Evolutionary conservation across 306 rosid genomes (phyloP).

Genomic region (Cyamopsis tetragonoloba): DNA sequence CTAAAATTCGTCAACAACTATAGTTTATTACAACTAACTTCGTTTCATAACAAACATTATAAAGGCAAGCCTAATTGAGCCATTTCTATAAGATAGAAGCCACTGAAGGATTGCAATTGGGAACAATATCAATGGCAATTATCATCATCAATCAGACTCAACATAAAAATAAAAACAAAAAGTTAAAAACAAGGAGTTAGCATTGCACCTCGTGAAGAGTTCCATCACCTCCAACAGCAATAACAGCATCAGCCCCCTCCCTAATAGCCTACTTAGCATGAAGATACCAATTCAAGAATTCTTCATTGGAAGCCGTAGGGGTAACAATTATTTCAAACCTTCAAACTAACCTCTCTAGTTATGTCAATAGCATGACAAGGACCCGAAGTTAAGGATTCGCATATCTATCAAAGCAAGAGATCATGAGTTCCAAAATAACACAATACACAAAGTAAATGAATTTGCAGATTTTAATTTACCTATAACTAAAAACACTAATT

Average conservation of each 20-base stretch:
- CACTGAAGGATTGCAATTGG: neutral
- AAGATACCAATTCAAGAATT: slow-evolving; percentile 8
- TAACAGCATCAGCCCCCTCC: slow-evolving; percentile 89
- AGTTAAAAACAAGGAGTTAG: neutral
- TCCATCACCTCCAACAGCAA: slow-evolving; percentile 98
- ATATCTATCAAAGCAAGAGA: slow-evolving; percentile 50
- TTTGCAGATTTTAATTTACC: neutral
- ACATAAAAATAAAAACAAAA: neutral
- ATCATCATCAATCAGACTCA: neutral
- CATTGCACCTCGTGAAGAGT: slow-evolving; percentile 91
- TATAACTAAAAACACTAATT: neutral
- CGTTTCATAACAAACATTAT: neutral
- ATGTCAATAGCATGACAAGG: slow-evolving; percentile 95
- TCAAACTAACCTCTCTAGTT: slow-evolving; percentile 73
- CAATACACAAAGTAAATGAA: slow-evolving; percentile 9
- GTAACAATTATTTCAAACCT: slow-evolving; percentile 18
- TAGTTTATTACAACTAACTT: neutral
- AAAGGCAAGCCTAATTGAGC: neutral
- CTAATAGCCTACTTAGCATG: slow-evolving; percentile 60
- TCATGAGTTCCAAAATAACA: neutral
- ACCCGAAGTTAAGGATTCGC: slow-evolving; percentile 82
- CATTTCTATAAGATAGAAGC: neutral
- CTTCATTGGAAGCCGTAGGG: neutral
- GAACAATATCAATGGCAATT: neutral
- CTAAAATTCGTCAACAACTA: neutral